Base-by-base conservation (phyloP, 805 yeast species). In the Candida takata region DNA sequence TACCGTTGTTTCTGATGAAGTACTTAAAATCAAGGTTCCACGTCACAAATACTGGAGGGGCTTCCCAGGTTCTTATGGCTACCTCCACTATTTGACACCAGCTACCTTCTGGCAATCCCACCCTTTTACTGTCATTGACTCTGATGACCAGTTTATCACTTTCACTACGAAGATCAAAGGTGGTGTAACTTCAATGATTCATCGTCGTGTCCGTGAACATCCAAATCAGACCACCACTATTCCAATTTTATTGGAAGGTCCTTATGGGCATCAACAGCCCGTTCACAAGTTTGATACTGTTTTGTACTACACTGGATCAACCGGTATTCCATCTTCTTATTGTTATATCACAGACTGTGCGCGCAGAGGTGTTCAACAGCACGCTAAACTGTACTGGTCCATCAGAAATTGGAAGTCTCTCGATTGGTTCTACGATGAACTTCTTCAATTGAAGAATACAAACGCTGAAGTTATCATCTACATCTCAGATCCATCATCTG, bases 41-140 rank as follows among this genome's bases (percentile, higher is more conserved):
- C 45, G 57, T 57, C 43, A 80, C 82, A 18, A 50, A 6, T 48
- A 51, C 37, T 76, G 80, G 72, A 64, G 61, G 24, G 58, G 69
- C 13, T 57, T 46, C 38, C 79, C 86, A 6, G 82, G 84, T 36
- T 61, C 71, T n/a, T 74, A 58, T 51, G 75, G 71, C 4, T 81
- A 66, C 49, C 56, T 83, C 29, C 71, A 78, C 57, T 76, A 78
- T 53, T 44, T 78, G 36, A 60, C 69, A 28, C 62, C 70, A 17
- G 51, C 59, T 3, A 59, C 70, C 26, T 75, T 79, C 54, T 78
- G 78, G 75, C 85, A 81, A 53, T 73, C 80, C 6, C 86, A 81
- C 52, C 90, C 90, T 11, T 81, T 84, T 58, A 77, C 90, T 4
- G 58, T 73, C 18, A 63, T 72, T 29, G 67, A 67, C 35, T 55